A percentile compares a stretch with the other conserved stretches of the same genome.
phyloP scores from a whole-genome alignment of 1,284 basidiomycete species.

The Cryptococcus sp. region DNA sequence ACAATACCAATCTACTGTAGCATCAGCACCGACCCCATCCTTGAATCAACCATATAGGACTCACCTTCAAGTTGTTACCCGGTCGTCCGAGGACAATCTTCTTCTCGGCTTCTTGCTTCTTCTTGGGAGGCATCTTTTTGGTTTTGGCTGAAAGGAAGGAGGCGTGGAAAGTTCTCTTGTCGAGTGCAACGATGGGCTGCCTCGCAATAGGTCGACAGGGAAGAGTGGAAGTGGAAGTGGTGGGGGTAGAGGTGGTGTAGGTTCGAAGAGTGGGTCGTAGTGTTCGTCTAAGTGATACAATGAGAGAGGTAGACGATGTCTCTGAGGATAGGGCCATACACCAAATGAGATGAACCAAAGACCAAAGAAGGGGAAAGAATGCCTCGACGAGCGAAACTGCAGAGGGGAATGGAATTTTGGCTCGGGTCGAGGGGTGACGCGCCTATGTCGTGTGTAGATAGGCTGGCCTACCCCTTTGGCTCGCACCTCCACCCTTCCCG shows the following conservation, averaged over 20 bases:
- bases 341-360: no score
- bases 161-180: slow-evolving; percentile 10
- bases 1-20: slow-evolving; percentile 85
- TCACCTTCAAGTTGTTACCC: slow-evolving; percentile 65
- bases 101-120: slow-evolving; percentile 66
- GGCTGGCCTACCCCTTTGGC: no score
- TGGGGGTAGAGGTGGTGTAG: neutral
- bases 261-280: neutral
- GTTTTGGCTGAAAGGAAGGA: slow-evolving; percentile 22
- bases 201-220: neutral
- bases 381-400: no score
- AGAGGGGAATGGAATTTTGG: no score
- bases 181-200: neutral
- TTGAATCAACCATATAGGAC: no score
- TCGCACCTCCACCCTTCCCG: no score
- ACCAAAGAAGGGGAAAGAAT: neutral
- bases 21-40: neutral
- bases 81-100: slow-evolving; percentile 81
- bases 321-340: no score
- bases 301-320: no score
- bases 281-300: no score
- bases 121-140: slow-evolving; percentile 77
- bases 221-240: neutral
- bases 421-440: no score
- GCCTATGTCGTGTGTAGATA: no score